Percentiles rank a stretch among this genome's conserved stretches.
phyloP scores from a whole-genome alignment of 495 filamentous ascomycete species.

The Talaromyces wortmannii region DNA sequence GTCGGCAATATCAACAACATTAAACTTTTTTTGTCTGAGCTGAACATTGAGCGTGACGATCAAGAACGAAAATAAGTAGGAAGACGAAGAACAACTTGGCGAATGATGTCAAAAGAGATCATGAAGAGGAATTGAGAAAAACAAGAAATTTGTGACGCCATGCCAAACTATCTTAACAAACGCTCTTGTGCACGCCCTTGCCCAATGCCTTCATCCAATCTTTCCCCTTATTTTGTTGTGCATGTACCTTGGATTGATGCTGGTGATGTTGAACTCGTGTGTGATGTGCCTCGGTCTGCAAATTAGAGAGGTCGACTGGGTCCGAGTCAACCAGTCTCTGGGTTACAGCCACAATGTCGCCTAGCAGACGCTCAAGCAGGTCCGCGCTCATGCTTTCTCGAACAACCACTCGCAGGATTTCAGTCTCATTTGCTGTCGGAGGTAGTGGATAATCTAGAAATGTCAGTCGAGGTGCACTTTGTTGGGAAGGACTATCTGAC shows the following conservation, averaged over 20 bases:
- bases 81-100: neutral
- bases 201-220: neutral
- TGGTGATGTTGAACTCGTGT: neutral
- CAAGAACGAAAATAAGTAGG: no score
- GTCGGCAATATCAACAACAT: no score
- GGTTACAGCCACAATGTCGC: slow-evolving; percentile 48
- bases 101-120: neutral
- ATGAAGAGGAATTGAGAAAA: neutral
- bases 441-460: slow-evolving; percentile 58
- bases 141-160: neutral
- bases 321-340: slow-evolving; percentile 49
- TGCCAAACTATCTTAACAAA: neutral
- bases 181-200: slow-evolving; percentile 3
- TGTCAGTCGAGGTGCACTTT: slow-evolving; percentile 4
- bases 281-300: neutral
- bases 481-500: slow-evolving; percentile 4
- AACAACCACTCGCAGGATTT: slow-evolving; percentile 65
- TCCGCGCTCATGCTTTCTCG: slow-evolving; percentile 65
- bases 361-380: slow-evolving; percentile 54
- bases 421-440: slow-evolving; percentile 53
- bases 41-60: no score
- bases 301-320: slow-evolving; percentile 16
- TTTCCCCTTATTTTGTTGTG: neutral
- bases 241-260: neutral
- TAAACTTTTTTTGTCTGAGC: no score